Evolutionary conservation across 148 eudicot genomes (phyloP).

Genomic region (Arbutus unedo): DNA sequence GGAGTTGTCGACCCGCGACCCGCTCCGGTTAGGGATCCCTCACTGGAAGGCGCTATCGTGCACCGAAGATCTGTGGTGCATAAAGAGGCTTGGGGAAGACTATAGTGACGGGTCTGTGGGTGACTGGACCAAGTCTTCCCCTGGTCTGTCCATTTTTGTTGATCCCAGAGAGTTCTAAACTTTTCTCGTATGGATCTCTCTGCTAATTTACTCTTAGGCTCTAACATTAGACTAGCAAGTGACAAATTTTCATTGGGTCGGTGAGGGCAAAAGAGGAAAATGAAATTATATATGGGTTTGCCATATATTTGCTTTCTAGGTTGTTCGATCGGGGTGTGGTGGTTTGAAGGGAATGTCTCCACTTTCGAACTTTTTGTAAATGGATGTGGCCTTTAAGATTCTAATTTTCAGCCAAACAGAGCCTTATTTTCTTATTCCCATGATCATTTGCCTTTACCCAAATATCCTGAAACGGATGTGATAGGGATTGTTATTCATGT

Average conservation of each 20-base stretch:
- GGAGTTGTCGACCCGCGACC: slow-evolving; percentile 63
- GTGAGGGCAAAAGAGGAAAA: neutral
- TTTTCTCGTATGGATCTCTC: neutral
- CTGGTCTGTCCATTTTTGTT: slow-evolving; percentile 60
- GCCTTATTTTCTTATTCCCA: neutral
- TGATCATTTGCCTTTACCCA: neutral
- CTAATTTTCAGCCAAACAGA: slow-evolving; percentile 14
- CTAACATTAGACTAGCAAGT: neutral
- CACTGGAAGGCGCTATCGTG: slow-evolving; percentile 79
- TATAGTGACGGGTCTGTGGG: slow-evolving; percentile 67
- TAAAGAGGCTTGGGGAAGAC: slow-evolving; percentile 70
- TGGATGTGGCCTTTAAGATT: slow-evolving; percentile 23
- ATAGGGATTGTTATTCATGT: neutral
- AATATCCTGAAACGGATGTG: neutral
- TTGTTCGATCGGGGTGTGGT: neutral
- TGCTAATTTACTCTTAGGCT: neutral
- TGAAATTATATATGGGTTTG: neutral
- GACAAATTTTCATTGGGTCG: neutral
- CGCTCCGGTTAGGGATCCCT: slow-evolving; percentile 67
- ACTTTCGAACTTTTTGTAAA: slow-evolving; percentile 13
- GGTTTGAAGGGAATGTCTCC: slow-evolving; percentile 26
- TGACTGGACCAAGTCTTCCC: slow-evolving; percentile 79
- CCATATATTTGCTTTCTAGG: neutral
- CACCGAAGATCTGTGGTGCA: slow-evolving; percentile 72
- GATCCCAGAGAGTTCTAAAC: slow-evolving; percentile 77